A percentile compares a stretch with the other conserved stretches of the same genome.
Evolutionary conservation across 2,329 filamentous ascomycete genomes (phyloP).

Genomic region (Neonectria punicea): DNA sequence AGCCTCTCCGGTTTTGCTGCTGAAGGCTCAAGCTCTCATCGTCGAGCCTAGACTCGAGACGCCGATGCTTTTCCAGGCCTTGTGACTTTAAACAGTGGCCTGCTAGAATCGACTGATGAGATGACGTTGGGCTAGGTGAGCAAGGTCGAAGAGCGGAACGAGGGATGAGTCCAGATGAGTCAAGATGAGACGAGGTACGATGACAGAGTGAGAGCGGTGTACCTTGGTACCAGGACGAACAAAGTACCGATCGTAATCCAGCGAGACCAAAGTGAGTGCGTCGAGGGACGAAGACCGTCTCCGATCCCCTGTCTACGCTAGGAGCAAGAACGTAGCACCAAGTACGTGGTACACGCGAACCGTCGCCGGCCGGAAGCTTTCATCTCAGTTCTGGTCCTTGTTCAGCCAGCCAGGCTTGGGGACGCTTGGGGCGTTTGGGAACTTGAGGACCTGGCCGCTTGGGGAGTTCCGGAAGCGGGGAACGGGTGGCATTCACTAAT

Average conservation of each 20-base stretch:
- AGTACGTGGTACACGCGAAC: constrained; percentile 13
- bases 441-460: constrained; percentile 1
- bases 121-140: constrained; percentile 8
- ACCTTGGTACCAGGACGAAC: constrained; percentile 12
- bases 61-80: constrained; percentile 9
- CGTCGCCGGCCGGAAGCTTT: constrained; percentile 10
- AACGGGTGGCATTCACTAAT: constrained; percentile 10
- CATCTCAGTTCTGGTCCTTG: constrained; percentile 12
- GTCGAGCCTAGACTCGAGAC: constrained; percentile 24
- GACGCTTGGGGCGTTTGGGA: constrained; percentile 17
- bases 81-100: constrained; percentile 16
- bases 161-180: constrained; percentile 7
- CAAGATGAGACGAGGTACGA: constrained; percentile 6
- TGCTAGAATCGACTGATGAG: constrained; percentile 29
- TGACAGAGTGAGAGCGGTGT: constrained; percentile 29
- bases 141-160: not conserved
- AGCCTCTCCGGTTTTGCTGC: constrained; percentile 27
- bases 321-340: constrained; percentile 2
- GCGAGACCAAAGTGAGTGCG: constrained; percentile 3
- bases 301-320: constrained; percentile 12
- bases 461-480: constrained; percentile 2
- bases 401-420: constrained; percentile 36
- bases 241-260: not conserved
- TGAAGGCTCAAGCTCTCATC: constrained; percentile 32
- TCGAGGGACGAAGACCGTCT: constrained; percentile 10